Conservation (phyloP, 2,329 filamentous ascomycete species). For the Nectriaceae sp. region DNA sequence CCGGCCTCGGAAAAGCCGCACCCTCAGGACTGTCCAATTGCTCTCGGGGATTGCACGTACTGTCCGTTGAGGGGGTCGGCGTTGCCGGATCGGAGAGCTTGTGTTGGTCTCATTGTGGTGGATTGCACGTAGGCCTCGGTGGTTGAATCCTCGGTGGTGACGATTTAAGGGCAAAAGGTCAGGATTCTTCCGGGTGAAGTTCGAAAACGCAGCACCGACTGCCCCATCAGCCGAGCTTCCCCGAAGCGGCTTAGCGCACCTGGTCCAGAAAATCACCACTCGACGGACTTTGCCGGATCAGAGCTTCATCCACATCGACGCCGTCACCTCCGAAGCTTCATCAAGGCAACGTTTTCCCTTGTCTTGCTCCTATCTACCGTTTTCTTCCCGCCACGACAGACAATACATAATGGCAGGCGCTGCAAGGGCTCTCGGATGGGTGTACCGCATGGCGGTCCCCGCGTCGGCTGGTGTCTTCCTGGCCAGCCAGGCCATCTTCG, state of each 20-base stretch:
- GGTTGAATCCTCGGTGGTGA: slow-evolving; percentile 26
- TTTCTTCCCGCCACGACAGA: neutral
- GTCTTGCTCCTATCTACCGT: neutral
- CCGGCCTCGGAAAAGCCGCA: slow-evolving; percentile 36
- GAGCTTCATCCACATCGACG: neutral
- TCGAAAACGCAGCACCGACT: slow-evolving; percentile 27
- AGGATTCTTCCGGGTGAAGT: slow-evolving; percentile 30
- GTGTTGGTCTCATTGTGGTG: slow-evolving; percentile 45
- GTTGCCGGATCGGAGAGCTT: slow-evolving; percentile 35
- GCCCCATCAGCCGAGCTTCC: slow-evolving; percentile 37
- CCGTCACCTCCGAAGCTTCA: slow-evolving; percentile 15
- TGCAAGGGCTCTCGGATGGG: slow-evolving; percentile 58
- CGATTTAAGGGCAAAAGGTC: slow-evolving; percentile 25
- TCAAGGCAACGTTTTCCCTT: slow-evolving; percentile 5
- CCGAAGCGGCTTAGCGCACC: slow-evolving; percentile 34
- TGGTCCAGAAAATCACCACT: slow-evolving; percentile 21
- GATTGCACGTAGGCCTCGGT: slow-evolving; percentile 22
- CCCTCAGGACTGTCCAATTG: slow-evolving; percentile 20
- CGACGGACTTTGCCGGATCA: slow-evolving; percentile 19
- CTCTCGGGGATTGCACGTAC: slow-evolving; percentile 31
- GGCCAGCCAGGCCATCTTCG: slow-evolving; percentile 83
- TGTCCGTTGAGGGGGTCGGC: slow-evolving; percentile 38
- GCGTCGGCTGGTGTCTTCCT: slow-evolving; percentile 67
- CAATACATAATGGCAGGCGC: slow-evolving; percentile 50
- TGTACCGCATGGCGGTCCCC: slow-evolving; percentile 74